Evolutionary conservation across 2,329 filamentous ascomycete genomes (phyloP).

Genomic region (Aschersonia sp.): DNA sequence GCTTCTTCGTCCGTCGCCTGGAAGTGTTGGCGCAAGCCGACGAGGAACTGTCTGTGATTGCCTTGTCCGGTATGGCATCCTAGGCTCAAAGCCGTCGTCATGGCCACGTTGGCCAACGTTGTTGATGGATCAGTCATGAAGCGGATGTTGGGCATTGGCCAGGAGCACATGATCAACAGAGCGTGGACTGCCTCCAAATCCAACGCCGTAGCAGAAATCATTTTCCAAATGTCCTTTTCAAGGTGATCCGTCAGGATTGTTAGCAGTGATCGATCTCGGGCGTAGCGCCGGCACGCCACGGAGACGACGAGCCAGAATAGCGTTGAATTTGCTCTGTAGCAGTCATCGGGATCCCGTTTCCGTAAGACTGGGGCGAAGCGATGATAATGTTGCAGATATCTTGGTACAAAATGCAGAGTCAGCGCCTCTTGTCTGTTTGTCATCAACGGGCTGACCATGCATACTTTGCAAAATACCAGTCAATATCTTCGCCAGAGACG

Average conservation of each 20-base stretch:
- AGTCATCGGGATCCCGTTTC: constrained; percentile 32
- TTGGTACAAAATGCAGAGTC: constrained; percentile 8
- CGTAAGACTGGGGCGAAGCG: constrained; percentile 37
- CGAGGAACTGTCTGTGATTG: constrained; percentile 31
- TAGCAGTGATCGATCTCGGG: constrained; percentile 25
- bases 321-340: constrained; percentile 30
- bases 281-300: constrained; percentile 33
- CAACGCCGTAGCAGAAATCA: constrained; percentile 26
- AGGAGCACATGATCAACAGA: constrained; percentile 34
- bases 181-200: constrained; percentile 35
- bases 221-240: constrained; percentile 27
- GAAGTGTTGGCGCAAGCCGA: constrained; percentile 26
- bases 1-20: constrained; percentile 36
- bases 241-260: constrained; percentile 32
- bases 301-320: constrained; percentile 42
- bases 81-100: constrained; percentile 31
- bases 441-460: not conserved
- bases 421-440: not conserved
- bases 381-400: constrained; percentile 37
- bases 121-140: constrained; percentile 36
- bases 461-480: constrained; percentile 40
- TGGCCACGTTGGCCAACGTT: constrained; percentile 29
- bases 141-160: constrained; percentile 35
- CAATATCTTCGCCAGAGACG: constrained; percentile 37
- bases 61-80: constrained; percentile 39